Evolutionary conservation across 441 rosid genomes (phyloP).

Genomic region (Jatropha podagrica): DNA sequence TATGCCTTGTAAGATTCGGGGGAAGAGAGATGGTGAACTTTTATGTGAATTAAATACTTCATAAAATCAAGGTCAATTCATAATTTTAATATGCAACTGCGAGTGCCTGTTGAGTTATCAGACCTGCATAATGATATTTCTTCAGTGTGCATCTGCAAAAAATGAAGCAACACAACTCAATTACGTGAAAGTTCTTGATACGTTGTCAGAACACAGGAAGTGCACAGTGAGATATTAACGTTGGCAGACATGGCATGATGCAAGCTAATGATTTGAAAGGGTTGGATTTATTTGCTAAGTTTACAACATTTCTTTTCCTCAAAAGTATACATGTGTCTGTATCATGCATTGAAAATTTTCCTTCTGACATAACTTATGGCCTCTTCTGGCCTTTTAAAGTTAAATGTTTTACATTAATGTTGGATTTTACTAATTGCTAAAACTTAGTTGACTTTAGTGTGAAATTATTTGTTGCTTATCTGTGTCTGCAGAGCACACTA

Average conservation of each 20-base stretch:
- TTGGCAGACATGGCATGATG: not conserved
- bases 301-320: not conserved
- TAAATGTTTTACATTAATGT: not conserved
- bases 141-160: not conserved
- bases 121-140: not conserved
- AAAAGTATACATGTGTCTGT: not conserved
- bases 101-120: not conserved
- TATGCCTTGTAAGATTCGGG: not conserved
- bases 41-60: not conserved
- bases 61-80: not conserved
- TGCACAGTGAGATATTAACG: not conserved
- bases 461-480: constrained; percentile 12
- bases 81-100: not conserved
- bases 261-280: not conserved
- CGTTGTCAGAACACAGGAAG: not conserved
- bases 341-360: not conserved
- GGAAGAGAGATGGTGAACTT: not conserved
- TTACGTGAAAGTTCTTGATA: not conserved
- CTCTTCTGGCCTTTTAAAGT: not conserved
- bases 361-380: not conserved
- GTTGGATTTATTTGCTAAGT: not conserved
- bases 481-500: constrained; percentile 33
- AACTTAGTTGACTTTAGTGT: not conserved
- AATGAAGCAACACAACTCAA: not conserved
- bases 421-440: not conserved